phyloP scores from a whole-genome alignment of 73 alveolate genomes.

The Symbiodinium natans region DNA sequence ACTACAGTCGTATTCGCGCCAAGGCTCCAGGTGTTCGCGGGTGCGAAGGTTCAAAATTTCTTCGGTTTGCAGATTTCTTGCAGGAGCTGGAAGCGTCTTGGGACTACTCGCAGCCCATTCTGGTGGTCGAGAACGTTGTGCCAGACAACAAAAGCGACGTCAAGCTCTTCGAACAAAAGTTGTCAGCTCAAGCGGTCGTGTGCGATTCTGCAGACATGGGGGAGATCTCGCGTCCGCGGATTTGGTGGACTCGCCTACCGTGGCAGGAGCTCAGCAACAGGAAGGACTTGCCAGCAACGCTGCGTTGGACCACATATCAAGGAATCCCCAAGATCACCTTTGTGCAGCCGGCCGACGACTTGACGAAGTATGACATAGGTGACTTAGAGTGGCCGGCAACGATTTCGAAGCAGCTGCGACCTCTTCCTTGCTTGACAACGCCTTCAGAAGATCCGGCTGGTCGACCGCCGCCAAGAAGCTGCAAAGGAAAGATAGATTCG shows the following conservation, averaged over 20 bases:
- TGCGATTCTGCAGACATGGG: neutral
- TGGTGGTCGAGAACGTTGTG: conserved; percentile 1
- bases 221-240: neutral
- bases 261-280: conserved; percentile 9
- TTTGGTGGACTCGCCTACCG: neutral
- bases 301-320: neutral
- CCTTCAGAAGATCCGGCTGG: neutral
- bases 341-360: neutral
- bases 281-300: neutral
- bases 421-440: conserved; percentile 14
- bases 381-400: neutral
- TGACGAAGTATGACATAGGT: neutral
- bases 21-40: neutral
- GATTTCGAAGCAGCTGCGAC: neutral
- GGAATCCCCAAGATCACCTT: neutral
- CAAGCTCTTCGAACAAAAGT: neutral
- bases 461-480: conserved; percentile 10
- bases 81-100: neutral
- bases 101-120: conserved; percentile 1
- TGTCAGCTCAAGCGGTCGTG: neutral
- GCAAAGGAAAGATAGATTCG: neutral
- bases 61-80: neutral
- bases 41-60: neutral
- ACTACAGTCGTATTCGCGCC: neutral
- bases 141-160: neutral